Evolutionary conservation across 257 asterid genomes (phyloP), one percentile per base, ranked within the genome.

Genomic region (Primulina tabacum): DNA sequence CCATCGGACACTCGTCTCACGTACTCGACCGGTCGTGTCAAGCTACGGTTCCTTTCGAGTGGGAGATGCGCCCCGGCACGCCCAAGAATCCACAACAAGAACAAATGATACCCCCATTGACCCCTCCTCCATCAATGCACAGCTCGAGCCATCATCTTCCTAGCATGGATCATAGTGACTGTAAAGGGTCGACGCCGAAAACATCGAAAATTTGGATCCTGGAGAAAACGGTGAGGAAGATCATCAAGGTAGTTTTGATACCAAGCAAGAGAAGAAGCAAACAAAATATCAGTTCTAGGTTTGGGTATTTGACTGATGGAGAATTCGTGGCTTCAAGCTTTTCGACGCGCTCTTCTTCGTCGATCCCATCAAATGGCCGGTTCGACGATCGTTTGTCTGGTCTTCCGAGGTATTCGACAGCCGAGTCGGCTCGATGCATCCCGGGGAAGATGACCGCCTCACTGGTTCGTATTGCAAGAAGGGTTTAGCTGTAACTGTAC

Each of bases 11-110:
- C n/a, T 88, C 95, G 5, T 89, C 97, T 1, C 80, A 85, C 28
- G 64, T 79, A 4, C 82, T 76, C 2, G 20, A 47, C 56, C 56
- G 2, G 8, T 59, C 76, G 95, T 9, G 63, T 76, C 2, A 73
- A 0, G 91, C 82, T 73, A 96, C 96, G 50, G 82, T 91, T 28
- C 97, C 97, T 0, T 87, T 91, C 71, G 40, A 70, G 70, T 91
- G 97, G 96, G 97, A 91, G 65, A 84, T 53, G 89, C 78, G 70
- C 47, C 97, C 97, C 0, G 97, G 96, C 20, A 91, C 86, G 0
- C 84, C 97, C 0, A 85, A 75, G 60, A 67, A 79, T 73, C 84
- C 78, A n/a, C 86, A 80, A 2, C 78, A 80, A 70, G 83, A 80
- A 35, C 83, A 79, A 0, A 70, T 32, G 6, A 53, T 88, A 28